Evolutionary conservation across 768 basidiomycete species (phyloP), one percentile per base, ranked within the genome.

Genomic region (Ramaria sp.): DNA sequence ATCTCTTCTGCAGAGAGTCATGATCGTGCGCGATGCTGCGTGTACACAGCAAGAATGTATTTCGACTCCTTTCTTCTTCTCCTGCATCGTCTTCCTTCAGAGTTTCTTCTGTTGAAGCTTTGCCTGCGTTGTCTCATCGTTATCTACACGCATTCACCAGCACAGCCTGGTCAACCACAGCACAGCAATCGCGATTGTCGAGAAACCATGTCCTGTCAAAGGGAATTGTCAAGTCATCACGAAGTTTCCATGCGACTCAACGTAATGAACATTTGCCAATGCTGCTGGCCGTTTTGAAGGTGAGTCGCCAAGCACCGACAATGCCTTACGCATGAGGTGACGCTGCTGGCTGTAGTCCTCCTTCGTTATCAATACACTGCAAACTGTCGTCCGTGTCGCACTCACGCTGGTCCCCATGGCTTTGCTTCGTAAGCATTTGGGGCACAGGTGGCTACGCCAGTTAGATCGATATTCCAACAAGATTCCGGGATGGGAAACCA

Each of bases 371-470:
- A 83, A 86, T 63, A 42, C 85, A n/a, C 79, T 81, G 15, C 78
- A 84, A 49, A 88, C 82, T 7, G 79, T 80, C 43, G 82, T 76
- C 45, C 79, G 90, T 57, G 75, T 92, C 51, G 82, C 80, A 0
- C 73, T 92, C 33, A 90, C 88, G 0, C 81, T 92, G 60, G 71
- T 89, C 12, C 90, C 90, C 22, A 66, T 88, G 33, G 65, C 89
- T 58, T 67, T 87, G 53, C 60, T 88, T 39, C 80, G 77, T 61
- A 85, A 81, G 52, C 70, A 75, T 60, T 76, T 71, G 60, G 72
- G 80, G 0, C 75, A 71, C 58, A 78, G 69, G 63, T 67, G 68
- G 20, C 75, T 86, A 45, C 73, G 78, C 46, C 67, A 70, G 31
- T 71, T 60, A 17, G 55, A 57, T 30, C 45, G 48, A n/a, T 9